Evolutionary conservation across 345 rosid genomes (phyloP).

Genomic region (Eucalyptus albens): DNA sequence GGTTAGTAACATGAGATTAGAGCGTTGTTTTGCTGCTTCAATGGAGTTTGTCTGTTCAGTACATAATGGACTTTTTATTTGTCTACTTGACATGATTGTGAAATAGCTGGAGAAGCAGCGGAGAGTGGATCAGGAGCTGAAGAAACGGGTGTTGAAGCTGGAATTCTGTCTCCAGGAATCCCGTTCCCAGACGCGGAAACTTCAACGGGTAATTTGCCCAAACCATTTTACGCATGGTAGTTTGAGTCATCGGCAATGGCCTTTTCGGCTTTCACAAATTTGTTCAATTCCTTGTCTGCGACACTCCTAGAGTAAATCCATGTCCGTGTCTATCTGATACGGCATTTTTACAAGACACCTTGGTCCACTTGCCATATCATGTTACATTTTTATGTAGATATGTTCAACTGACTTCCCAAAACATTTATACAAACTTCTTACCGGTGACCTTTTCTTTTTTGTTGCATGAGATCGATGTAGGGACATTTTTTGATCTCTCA

Average conservation of each 20-base stretch:
- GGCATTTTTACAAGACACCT: background rate
- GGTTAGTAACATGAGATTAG: background rate
- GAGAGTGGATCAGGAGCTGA: constrained; percentile 80
- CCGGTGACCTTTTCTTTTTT: background rate
- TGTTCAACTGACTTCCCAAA: background rate
- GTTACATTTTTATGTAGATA: background rate
- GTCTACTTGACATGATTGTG: background rate
- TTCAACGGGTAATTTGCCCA: constrained; percentile 43
- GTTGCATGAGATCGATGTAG: background rate
- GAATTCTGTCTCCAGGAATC: constrained; percentile 94
- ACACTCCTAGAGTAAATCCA: background rate
- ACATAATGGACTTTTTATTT: background rate
- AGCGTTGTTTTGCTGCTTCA: background rate
- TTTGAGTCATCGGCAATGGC: background rate
- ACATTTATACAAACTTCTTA: background rate
- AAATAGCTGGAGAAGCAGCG: constrained; percentile 80
- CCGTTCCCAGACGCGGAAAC: constrained; percentile 75
- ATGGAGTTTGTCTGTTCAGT: background rate
- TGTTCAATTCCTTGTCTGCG: background rate
- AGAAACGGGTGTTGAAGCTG: constrained; percentile 77
- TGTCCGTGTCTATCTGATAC: background rate
- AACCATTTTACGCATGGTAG: background rate
- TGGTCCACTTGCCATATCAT: background rate
- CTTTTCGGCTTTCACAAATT: background rate
- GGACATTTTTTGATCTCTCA: background rate